Conservation (phyloP, 1,284 basidiomycete species). For the Melampsora occidentalis region DNA sequence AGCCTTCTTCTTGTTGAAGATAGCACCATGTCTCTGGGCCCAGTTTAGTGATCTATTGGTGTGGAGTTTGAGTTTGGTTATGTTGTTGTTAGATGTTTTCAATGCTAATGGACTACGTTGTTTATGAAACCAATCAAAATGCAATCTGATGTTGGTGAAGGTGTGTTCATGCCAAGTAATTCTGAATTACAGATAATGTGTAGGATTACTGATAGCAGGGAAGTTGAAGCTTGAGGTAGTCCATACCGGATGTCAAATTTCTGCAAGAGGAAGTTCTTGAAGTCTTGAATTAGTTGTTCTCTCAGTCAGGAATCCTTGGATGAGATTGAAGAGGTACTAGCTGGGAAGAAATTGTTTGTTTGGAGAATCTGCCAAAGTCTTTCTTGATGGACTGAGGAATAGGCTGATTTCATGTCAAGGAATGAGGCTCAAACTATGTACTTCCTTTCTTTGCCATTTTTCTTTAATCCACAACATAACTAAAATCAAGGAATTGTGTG, state of each 20-base stretch:
- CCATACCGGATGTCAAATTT: no score
- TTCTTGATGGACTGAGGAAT: background rate
- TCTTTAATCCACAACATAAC: conserved; percentile 2
- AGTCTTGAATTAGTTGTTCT: background rate
- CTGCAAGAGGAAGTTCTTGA: no score
- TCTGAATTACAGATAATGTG: conserved; percentile 15
- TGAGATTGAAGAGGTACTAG: background rate
- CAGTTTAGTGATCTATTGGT: no score
- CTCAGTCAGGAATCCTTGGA: background rate
- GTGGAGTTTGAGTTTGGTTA: no score
- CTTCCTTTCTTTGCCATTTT: conserved; percentile 1
- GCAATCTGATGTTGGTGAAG: background rate
- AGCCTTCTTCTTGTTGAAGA: no score
- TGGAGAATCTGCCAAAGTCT: background rate
- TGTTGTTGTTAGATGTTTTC: no score
- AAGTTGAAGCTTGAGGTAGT: no score
- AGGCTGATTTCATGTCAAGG: conserved; percentile 26
- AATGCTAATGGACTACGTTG: no score
- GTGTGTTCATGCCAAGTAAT: background rate
- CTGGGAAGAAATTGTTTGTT: background rate
- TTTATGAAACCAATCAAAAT: no score
- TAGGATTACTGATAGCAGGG: background rate
- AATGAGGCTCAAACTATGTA: background rate
- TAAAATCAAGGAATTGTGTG: background rate
- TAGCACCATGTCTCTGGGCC: no score